A percentile compares a stretch with the other conserved stretches of the same genome.
These are phyloP conservation scores for Oleoguttula mirabilis DNA, from an alignment of 495 filamentous ascomycete genomes.

Conservation along the genomic window DNA sequence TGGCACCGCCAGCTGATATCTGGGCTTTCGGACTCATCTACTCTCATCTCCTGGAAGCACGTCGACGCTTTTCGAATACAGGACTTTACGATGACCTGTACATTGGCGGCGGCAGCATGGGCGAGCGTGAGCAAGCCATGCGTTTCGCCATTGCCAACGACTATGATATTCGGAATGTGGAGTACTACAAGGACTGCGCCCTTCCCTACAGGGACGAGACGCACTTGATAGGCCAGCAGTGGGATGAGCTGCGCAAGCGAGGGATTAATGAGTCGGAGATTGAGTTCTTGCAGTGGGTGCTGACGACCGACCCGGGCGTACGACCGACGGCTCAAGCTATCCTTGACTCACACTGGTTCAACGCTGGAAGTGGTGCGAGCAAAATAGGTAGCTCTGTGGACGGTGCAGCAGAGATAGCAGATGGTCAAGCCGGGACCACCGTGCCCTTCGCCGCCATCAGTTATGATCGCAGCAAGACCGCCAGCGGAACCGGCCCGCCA, in stretches of 20 bases:
- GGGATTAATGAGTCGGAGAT: slow-evolving; percentile 10
- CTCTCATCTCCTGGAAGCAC: slow-evolving; percentile 13
- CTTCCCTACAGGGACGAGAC: not conserved
- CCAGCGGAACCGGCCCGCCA: no score
- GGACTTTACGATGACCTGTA: slow-evolving; percentile 15
- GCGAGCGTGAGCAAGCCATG: slow-evolving; percentile 9
- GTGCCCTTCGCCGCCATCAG: no score
- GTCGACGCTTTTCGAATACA: slow-evolving; percentile 1
- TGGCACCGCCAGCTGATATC: slow-evolving; percentile 11
- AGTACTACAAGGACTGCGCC: slow-evolving; percentile 11
- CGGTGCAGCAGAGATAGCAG: no score
- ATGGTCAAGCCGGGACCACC: no score
- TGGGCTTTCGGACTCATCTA: slow-evolving; percentile 15
- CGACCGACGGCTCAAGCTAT: slow-evolving; percentile 9
- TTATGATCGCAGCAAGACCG: no score
- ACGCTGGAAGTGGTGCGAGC: no score
- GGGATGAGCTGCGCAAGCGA: slow-evolving; percentile 5
- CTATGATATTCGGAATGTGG: slow-evolving; percentile 5
- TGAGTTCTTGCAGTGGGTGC: slow-evolving; percentile 9
- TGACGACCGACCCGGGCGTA: slow-evolving; percentile 6
- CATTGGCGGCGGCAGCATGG: slow-evolving; percentile 1
- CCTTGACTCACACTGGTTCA: slow-evolving; percentile 3
- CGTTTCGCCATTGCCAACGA: slow-evolving; percentile 9
- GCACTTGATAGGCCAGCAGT: slow-evolving; percentile 5
- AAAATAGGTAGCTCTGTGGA: no score